Evolutionary conservation across 2,329 filamentous ascomycete genomes (phyloP), one percentile per base, ranked within the genome.

Genomic region (Parafenestella ontariensis): DNA sequence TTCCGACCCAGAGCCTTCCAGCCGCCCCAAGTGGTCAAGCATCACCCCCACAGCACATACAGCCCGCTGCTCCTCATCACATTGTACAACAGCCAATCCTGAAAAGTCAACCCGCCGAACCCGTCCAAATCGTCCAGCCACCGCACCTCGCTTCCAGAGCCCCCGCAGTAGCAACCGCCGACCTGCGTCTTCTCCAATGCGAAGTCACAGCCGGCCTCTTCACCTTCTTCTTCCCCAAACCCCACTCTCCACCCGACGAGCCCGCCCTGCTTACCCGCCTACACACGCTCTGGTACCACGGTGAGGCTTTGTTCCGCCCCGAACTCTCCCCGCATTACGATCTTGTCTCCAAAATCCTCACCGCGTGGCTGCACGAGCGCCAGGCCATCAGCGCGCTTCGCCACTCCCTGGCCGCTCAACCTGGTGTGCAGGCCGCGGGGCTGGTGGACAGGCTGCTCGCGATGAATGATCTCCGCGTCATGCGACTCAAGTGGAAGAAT

Each of bases 401-500:
- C 2, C 64, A 68, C 44, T 54, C 61, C 1, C 53, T 74, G 41
- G 54, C 64, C 0, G 48, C 56, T 4, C 60, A 64, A 15, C 69
- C 72, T 4, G 68, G 69, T 9, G 57, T 71, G 8, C 58, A 50
- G 2, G 61, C 64, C 18, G 45, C 65, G 2, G 71, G 66, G 21
- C 62, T 73, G 13, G 64, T 71, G 15, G 72, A 73, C 29, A 66
- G 71, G 0, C 56, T 74, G 1, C 53, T 74, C 1, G 71, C 71
- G 0, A 70, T 74, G 64, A 74, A 74, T 42, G 72, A 74, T 36
- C 59, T 74, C 8, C 60, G 72, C 18, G 62, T 70, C 6, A 69
- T 74, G 64, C 54, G 70, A 11, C 49, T 74, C 24, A 74, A 72
- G 54, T 75, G 72, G 72, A 75, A 73, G 58, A 70, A 70, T 17